Conservation (phyloP, 768 basidiomycete species). For the Termitomyces sp. region DNA sequence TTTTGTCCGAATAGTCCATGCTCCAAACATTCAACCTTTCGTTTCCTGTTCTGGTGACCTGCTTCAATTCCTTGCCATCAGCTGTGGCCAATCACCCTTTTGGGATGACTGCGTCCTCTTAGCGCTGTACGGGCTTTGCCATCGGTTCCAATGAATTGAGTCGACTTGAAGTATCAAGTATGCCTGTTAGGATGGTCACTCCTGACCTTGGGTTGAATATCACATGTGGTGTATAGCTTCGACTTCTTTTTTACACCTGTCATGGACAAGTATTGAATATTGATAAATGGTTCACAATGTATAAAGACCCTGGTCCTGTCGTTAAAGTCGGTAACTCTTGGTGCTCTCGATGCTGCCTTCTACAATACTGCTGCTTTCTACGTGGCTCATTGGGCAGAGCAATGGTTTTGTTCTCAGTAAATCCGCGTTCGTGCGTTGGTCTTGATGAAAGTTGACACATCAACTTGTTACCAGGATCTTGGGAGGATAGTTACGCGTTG, state of each 20-base stretch:
- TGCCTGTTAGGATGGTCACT: not conserved
- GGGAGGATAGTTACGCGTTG: conserved; percentile 38
- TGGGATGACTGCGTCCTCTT: not conserved
- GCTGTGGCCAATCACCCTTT: not conserved
- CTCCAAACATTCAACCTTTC: not conserved
- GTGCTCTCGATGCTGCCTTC: not conserved
- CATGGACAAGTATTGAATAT: not conserved
- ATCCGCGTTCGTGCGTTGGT: not conserved
- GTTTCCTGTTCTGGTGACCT: not conserved
- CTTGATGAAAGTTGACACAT: not conserved
- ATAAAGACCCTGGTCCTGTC: not conserved
- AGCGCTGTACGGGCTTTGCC: not conserved
- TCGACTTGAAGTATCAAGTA: too few species aligned
- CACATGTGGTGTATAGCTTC: not conserved
- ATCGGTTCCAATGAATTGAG: not conserved
- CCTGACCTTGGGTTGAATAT: not conserved
- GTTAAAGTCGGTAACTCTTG: too few species aligned
- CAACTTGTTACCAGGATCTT: conserved; percentile 28
- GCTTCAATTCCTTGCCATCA: not conserved
- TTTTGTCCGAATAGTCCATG: not conserved
- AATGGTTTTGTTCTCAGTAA: conserved; percentile 6
- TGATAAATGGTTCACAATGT: not conserved
- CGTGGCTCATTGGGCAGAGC: not conserved
- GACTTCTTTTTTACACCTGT: not conserved
- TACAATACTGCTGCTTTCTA: not conserved